Percentiles rank a stretch among this genome's conserved stretches.
Evolutionary conservation across 768 basidiomycete species (phyloP).

Genomic region (Lactarius vividus): DNA sequence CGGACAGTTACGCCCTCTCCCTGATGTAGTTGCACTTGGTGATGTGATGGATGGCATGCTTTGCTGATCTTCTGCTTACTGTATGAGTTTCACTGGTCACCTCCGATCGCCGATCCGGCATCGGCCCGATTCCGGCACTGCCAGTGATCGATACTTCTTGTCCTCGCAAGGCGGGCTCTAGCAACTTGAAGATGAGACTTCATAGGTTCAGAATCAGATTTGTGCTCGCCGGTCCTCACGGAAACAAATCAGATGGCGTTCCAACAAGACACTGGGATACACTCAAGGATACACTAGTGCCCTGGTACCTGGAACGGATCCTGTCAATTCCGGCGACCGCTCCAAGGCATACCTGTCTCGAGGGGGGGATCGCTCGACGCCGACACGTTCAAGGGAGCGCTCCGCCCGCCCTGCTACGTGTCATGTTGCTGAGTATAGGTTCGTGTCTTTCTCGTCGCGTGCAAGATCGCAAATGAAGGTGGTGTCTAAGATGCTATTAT

Average conservation of each 20-base stretch:
- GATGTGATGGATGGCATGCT: slow-evolving; percentile 21
- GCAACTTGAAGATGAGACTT: background rate
- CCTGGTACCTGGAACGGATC: slow-evolving; percentile 22
- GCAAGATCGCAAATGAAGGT: slow-evolving; percentile 17
- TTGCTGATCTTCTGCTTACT: slow-evolving; percentile 10
- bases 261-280: background rate
- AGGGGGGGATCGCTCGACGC: slow-evolving; percentile 12
- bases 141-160: background rate
- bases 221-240: background rate
- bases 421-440: slow-evolving; percentile 14
- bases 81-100: slow-evolving; percentile 15
- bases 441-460: slow-evolving; percentile 12
- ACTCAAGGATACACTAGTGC: background rate
- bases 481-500: slow-evolving; percentile 21
- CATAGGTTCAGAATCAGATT: background rate
- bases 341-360: slow-evolving; percentile 18
- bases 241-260: slow-evolving; percentile 4
- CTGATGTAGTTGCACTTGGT: slow-evolving; percentile 19
- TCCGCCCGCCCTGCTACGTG: slow-evolving; percentile 20
- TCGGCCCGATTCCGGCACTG: slow-evolving; percentile 5
- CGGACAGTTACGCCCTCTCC: slow-evolving; percentile 15
- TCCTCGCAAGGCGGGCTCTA: background rate
- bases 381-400: slow-evolving; percentile 16
- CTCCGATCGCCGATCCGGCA: slow-evolving; percentile 15
- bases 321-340: slow-evolving; percentile 14